Percentiles rank a stretch among this genome's conserved stretches.
phyloP scores from a whole-genome alignment of 805 yeast genomes.

The Saccharomycopsis lassenensis region DNA sequence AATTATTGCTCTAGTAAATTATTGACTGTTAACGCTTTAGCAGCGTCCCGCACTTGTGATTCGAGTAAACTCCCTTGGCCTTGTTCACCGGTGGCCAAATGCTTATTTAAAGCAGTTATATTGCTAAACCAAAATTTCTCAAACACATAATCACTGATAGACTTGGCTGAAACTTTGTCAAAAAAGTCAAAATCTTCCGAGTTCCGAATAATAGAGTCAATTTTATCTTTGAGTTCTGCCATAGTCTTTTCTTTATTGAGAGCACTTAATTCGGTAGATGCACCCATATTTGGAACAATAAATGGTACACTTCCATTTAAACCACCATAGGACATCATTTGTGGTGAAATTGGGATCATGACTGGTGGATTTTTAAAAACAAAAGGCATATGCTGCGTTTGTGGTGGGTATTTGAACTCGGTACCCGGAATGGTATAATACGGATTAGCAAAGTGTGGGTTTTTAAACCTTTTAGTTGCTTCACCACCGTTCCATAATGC shows the following conservation, averaged over 20 bases:
- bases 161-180: not conserved
- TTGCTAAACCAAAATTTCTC: slow-evolving; percentile 29
- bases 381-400: no score
- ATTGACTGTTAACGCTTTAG: no score
- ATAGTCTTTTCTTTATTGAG: not conserved
- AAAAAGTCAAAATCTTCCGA: not conserved
- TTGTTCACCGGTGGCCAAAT: slow-evolving; percentile 14
- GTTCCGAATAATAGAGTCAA: not conserved
- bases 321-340: no score
- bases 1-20: no score
- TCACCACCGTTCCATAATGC: no score
- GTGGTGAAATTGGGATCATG: slow-evolving; percentile 6
- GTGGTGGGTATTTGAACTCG: no score
- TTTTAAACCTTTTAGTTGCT: no score
- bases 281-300: not conserved
- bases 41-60: no score
- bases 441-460: no score
- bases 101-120: slow-evolving; percentile 7
- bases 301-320: not conserved
- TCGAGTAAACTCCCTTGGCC: slow-evolving; percentile 18
- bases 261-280: not conserved
- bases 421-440: no score
- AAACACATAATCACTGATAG: slow-evolving; percentile 27
- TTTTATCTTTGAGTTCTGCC: not conserved
- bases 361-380: no score